Evolutionary conservation across 768 basidiomycete species (phyloP), one percentile per base, ranked within the genome.

Genomic region (Tricholoma saponaceum): DNA sequence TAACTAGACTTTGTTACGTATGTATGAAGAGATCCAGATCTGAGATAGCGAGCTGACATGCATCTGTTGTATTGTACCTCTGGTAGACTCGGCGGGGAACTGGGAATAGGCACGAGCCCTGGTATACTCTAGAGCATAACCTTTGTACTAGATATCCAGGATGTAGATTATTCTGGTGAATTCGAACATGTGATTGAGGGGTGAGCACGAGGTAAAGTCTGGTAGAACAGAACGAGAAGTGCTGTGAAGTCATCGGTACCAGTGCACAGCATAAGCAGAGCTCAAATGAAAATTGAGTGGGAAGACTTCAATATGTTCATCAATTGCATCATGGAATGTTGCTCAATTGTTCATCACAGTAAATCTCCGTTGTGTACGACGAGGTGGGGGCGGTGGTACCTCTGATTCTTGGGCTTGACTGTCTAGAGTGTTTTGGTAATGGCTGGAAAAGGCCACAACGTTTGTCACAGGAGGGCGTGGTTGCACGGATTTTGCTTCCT

Each of bases 301-400:
- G 18, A 46, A 13, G 44, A 46, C 22, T 23, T 18, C n/a, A 18
- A 26, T 30, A 23, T 30, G 16, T 8, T n/a, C 26, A 28, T 50
- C 47, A 30, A 30, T 3, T 2, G 1, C 22, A n/a, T 16, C 4
- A 22, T 23, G 16, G 20, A 26, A 28, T 13, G n/a, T 18, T 14
- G 26, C 8, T 56, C 62, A 73, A 58, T 66, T 67, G 55, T 73
- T 72, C 57, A 71, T 70, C 37, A 73, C 68, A 12, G 70, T 69
- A 52, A 69, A 73, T 28, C 67, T 64, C 47, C 68, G 66, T 14
- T 67, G 62, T 6, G 58, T 56, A 18, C 57, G 54, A 39, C 46
- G 64, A 1, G 69, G 67, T n/a, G 47, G 47, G 20, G 60, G 63
- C 8, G 64, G 66, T 14, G 60, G 64, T 2, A 32, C 30, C n/a